These are phyloP conservation scores for Trichoderma arundinaceum DNA, from an alignment of 2,329 filamentous ascomycete genomes.

Conservation along the genomic window DNA sequence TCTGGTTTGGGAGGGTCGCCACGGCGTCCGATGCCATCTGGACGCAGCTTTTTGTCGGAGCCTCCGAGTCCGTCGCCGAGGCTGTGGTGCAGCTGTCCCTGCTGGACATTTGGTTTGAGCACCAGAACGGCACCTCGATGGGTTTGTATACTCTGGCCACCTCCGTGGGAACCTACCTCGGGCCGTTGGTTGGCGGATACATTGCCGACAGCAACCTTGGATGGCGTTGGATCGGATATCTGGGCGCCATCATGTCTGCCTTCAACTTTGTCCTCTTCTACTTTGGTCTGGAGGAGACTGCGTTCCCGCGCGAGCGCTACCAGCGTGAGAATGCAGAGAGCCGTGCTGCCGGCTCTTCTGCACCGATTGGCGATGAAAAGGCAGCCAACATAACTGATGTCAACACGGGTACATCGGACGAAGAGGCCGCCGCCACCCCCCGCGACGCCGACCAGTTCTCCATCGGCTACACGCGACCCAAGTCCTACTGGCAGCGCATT, in stretches of 20 bases:
- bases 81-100: constrained; percentile 62
- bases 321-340: background rate
- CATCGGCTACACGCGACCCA: constrained; percentile 43
- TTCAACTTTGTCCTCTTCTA: constrained; percentile 54
- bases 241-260: constrained; percentile 56
- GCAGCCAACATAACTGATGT: constrained; percentile 31
- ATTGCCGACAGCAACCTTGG: constrained; percentile 53
- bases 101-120: constrained; percentile 63
- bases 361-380: background rate
- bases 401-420: constrained; percentile 25
- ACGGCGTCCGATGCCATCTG: constrained; percentile 55
- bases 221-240: constrained; percentile 62
- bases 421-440: constrained; percentile 33
- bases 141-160: constrained; percentile 62
- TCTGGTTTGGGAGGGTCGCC: constrained; percentile 58
- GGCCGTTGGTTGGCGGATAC: constrained; percentile 59
- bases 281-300: constrained; percentile 60
- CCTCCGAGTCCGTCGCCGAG: constrained; percentile 62
- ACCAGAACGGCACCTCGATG: constrained; percentile 59
- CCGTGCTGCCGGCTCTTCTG: background rate
- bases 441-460: constrained; percentile 36
- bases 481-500: constrained; percentile 61
- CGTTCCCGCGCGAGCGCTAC: constrained; percentile 50
- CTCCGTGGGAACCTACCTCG: constrained; percentile 61
- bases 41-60: constrained; percentile 63